Base-by-base conservation (phyloP, 2,329 filamentous ascomycete species). In the Venturia effusa region DNA sequence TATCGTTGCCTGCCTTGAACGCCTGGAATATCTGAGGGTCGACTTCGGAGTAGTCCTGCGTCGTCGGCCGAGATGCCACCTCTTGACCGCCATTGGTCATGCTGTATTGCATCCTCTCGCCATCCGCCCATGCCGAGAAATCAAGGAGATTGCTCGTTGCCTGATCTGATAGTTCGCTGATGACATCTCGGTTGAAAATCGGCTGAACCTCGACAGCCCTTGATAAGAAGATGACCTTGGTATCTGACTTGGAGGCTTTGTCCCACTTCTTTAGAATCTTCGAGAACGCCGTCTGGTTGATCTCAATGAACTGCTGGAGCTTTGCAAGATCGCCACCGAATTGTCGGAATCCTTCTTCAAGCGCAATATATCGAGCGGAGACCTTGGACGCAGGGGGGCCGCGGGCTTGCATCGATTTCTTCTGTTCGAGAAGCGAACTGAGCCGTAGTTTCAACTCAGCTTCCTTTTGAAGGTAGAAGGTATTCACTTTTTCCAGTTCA, bases 221-320 rank as follows among this genome's bases (percentile, higher is more conserved):
- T 11, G 95, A 95, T 41, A 99, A 86, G 73, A 97, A 99, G 48
- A 97, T 84, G 77, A 97, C 94, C 76, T 99, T 99, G 66, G 94
- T 97, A 75, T 93, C 93, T 61, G 87, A 84, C 82, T 97, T 99
- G 69, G 93, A 97, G 1, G 92, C 97, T 83, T 99, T 99, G 78
- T 99, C 94, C 94, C 94, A 99, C 84, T 99, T 99, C 79, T 99
- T 99, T 67, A 99, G 79, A 66, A 99, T 99, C 76, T 99, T 99
- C 34, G 93, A 97, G 74, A 97, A 97, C 19, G 92, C 94, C 1
- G 91, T 97, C 71, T 94, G 93, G 73, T 99, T 99, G 73, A 97
- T 90, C 75, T 97, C 93, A 68, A 99, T 92, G 76, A 97, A 99
- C 80, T 97, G 94, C 75, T 85, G 92, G 19, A 99, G 84, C 77